Percentiles rank a stretch among this genome's conserved stretches.
Evolutionary conservation across 441 rosid species (phyloP).

Genomic region (Corymbia calophylla): DNA sequence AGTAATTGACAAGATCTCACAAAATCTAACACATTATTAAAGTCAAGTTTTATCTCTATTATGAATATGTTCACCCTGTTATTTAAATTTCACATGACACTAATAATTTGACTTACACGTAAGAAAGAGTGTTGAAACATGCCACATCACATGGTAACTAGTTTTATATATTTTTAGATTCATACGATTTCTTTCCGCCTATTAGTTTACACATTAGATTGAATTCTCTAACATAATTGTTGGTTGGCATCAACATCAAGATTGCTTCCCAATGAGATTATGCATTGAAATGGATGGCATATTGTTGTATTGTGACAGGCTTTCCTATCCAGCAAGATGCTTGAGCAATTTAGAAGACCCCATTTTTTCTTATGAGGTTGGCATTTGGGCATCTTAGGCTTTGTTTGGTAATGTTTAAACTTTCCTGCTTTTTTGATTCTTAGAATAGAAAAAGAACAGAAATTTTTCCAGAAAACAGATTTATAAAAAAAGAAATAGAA

Average conservation of each 20-base stretch:
- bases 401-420: too few species aligned
- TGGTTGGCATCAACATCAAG: rapidly evolving
- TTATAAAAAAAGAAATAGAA: too few species aligned
- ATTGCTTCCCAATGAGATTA: not conserved
- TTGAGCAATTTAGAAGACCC: not conserved
- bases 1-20: too few species aligned
- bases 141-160: rapidly evolving
- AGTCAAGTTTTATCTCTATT: not conserved
- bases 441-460: too few species aligned
- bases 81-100: not conserved
- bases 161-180: too few species aligned
- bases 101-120: rapidly evolving
- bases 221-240: not conserved
- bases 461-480: too few species aligned
- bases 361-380: not conserved
- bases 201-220: not conserved
- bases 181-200: not conserved
- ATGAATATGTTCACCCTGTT: not conserved
- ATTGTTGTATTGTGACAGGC: not conserved
- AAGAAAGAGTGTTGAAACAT: not conserved
- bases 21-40: too few species aligned
- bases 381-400: not conserved
- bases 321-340: not conserved
- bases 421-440: too few species aligned
- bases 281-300: not conserved